Evolutionary conservation across 1,284 basidiomycete species (phyloP), one percentile per base, ranked within the genome.

Genomic region (Porogramme epimiltina): DNA sequence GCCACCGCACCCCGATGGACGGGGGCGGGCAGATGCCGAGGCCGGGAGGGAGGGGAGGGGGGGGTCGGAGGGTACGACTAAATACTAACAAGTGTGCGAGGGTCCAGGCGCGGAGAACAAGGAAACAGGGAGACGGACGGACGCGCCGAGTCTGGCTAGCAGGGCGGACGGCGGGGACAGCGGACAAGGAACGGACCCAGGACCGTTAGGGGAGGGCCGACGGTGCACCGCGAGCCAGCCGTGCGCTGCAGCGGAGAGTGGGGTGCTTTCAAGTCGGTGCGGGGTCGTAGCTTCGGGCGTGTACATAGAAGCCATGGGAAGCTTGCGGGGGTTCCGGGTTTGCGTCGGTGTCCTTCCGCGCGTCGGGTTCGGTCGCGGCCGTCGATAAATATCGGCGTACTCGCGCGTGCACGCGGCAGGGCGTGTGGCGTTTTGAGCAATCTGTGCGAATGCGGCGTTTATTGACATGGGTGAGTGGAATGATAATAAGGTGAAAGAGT

Each of bases 141-240:
- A 45, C 23, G 44, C 44, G 46, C 28, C 46, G 51, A 45, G 44
- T 57, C 59, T 61, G 60, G 52, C 60, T 61, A 50, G 58, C 60
- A 61, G 55, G 28, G 13, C 28, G 28, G 28, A 31, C 28, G 28
- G 13, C 28, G 28, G 28, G 28, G n/a, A n/a, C 28, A 6, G 28
- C 6, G 8, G 13, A 31, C 6, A 6, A 6, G 28, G 28, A 13
- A 31, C 8, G 6, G 13, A 31, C 28, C 8, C 13, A 31, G 28
- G 6, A 31, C 28, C 13, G 13, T 13, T 31, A 13, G 13, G 13
- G 28, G 28, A 31, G 28, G 6, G 13, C 28, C 28, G 28, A 31
- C 28, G 13, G 28, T 53, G 56, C 56, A 52, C 51, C 47, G 51
- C 51, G 45, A 57, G 57, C 60, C 60, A 57, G 60, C 60, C 60